These are phyloP conservation scores for Aspergillus ruber DNA, from an alignment of 2,329 filamentous ascomycete species.

Conservation along the genomic window DNA sequence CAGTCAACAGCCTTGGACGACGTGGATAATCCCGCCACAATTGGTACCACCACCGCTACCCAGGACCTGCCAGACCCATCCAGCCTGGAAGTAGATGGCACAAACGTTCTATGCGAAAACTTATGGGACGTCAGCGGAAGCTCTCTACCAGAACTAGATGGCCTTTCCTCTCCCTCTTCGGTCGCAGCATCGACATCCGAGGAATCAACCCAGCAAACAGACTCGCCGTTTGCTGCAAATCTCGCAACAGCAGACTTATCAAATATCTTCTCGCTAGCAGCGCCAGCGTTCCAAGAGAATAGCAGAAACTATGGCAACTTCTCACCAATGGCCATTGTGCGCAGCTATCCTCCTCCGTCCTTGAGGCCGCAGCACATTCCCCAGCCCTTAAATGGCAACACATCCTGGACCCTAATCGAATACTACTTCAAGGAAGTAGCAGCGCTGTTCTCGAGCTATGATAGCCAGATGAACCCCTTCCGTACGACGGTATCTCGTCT, in stretches of 20 bases:
- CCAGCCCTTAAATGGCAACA: slow-evolving; percentile 36
- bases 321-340: slow-evolving; percentile 27
- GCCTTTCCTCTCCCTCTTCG: slow-evolving; percentile 21
- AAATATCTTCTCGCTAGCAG: slow-evolving; percentile 20
- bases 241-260: slow-evolving; percentile 14
- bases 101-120: slow-evolving; percentile 20
- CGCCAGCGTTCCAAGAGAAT: slow-evolving; percentile 11
- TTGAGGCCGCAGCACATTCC: slow-evolving; percentile 24
- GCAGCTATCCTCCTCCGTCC: slow-evolving; percentile 25
- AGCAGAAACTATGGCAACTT: slow-evolving; percentile 18
- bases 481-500: slow-evolving; percentile 52
- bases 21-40: not conserved
- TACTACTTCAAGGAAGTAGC: slow-evolving; percentile 61
- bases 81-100: slow-evolving; percentile 10
- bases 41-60: not conserved
- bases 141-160: slow-evolving; percentile 27
- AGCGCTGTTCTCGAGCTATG: slow-evolving; percentile 58
- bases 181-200: slow-evolving; percentile 12
- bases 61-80: not conserved
- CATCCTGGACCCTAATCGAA: slow-evolving; percentile 52
- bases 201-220: slow-evolving; percentile 10
- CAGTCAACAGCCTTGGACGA: not conserved
- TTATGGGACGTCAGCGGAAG: slow-evolving; percentile 25
- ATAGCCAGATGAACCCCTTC: slow-evolving; percentile 57
- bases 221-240: slow-evolving; percentile 13